These are phyloP conservation scores for Sindora glabra DNA, from an alignment of 306 rosid species.

Conservation along the genomic window DNA sequence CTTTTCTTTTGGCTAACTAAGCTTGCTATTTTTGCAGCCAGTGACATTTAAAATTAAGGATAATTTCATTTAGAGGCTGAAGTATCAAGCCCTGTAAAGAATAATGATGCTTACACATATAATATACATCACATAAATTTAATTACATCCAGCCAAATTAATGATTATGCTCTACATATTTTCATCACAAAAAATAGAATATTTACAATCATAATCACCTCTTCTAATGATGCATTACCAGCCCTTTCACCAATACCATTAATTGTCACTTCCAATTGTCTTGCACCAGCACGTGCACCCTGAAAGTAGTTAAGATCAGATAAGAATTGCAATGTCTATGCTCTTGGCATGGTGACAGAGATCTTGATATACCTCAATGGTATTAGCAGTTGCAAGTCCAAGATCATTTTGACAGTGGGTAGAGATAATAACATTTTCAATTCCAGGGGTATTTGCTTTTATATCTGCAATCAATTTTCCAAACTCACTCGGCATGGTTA, in stretches of 20 bases:
- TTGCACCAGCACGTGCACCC: slow-evolving; percentile 96
- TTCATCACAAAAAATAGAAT: not conserved
- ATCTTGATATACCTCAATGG: slow-evolving; percentile 52
- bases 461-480: slow-evolving; percentile 78
- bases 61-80: not conserved
- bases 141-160: not conserved
- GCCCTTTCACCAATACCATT: slow-evolving; percentile 99
- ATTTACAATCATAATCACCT: slow-evolving; percentile 35
- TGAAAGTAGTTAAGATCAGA: slow-evolving; percentile 30
- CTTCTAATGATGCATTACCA: slow-evolving; percentile 96
- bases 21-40: not conserved
- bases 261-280: slow-evolving; percentile 93
- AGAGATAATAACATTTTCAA: slow-evolving; percentile 80
- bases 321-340: not conserved
- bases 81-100: not conserved
- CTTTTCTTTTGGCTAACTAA: not conserved
- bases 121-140: not conserved
- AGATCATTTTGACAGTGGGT: slow-evolving; percentile 99
- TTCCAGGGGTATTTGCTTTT: slow-evolving; percentile 82
- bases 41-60: not conserved
- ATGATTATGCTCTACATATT: not conserved
- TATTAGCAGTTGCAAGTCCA: slow-evolving; percentile 91
- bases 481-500: slow-evolving; percentile 58
- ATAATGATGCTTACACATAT: not conserved
- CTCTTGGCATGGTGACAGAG: not conserved